Conservation (phyloP, 75 land plant genomes). For the Pinus tabuliformis region DNA sequence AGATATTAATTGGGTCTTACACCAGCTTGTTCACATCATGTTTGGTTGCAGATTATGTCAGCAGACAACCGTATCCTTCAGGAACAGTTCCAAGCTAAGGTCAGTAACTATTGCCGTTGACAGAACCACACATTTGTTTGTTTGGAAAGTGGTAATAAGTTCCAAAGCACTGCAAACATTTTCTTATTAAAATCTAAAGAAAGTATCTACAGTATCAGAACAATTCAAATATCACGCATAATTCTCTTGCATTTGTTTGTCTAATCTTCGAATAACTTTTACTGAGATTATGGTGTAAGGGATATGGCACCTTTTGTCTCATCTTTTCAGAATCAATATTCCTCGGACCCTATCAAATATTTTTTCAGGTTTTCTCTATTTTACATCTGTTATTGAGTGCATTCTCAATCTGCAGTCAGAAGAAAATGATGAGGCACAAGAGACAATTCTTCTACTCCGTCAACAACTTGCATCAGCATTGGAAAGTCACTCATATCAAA, state of each 20-base stretch:
- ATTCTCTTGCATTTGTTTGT: background rate
- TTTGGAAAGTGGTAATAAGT: background rate
- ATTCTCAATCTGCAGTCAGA: slow-evolving; percentile 29
- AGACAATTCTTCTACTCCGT: slow-evolving; percentile 44
- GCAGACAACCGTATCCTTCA: slow-evolving; percentile 97
- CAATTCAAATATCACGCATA: background rate
- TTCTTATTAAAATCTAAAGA: background rate
- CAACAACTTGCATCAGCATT: slow-evolving; percentile 31
- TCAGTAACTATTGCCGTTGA: background rate
- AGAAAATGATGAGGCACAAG: slow-evolving; percentile 59
- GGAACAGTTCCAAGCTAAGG: slow-evolving; percentile 75
- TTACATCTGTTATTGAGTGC: background rate
- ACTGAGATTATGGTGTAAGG: background rate
- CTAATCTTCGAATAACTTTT: background rate
- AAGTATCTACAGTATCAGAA: background rate
- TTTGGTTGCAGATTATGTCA: slow-evolving; percentile 66
- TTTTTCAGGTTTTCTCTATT: slow-evolving; percentile 3
- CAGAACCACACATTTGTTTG: background rate
- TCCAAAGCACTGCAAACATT: background rate
- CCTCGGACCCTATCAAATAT: background rate
- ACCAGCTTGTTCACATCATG: background rate
- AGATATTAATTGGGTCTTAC: background rate
- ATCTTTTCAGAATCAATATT: background rate
- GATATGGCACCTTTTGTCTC: background rate
- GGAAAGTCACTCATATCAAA: slow-evolving; percentile 14